phyloP scores from a whole-genome alignment of 2,329 filamentous ascomycete genomes.

The Rutstroemia sp. region DNA sequence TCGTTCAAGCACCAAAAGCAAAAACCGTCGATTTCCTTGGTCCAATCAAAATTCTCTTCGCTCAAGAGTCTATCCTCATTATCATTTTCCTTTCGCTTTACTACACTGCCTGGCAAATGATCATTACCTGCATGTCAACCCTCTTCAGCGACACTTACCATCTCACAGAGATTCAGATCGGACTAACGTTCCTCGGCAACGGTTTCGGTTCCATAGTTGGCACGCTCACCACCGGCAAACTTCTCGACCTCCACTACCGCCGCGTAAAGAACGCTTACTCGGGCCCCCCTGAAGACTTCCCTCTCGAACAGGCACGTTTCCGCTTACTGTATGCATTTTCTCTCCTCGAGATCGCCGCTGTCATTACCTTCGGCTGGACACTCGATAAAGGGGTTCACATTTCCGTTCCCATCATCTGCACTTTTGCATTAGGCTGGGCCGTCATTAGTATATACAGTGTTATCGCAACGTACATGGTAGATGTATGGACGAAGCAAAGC shows the following conservation, averaged over 20 bases:
- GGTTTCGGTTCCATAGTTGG: conserved; percentile 41
- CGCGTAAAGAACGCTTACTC: conserved; percentile 29
- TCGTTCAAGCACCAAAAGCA: conserved; percentile 9
- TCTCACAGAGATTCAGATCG: conserved; percentile 22
- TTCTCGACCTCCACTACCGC: conserved; percentile 62
- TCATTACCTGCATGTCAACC: conserved; percentile 22
- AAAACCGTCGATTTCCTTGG: conserved; percentile 18
- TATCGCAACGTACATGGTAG: conserved; percentile 30
- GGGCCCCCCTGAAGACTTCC: conserved; percentile 30
- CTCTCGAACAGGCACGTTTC: conserved; percentile 33
- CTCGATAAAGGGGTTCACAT: conserved; percentile 29
- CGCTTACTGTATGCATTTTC: conserved; percentile 30
- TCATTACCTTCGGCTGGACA: conserved; percentile 32
- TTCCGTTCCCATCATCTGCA: conserved; percentile 27
- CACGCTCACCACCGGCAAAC: conserved; percentile 40
- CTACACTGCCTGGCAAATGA: conserved; percentile 26
- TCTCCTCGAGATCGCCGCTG: conserved; percentile 30
- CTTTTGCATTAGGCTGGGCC: conserved; percentile 31
- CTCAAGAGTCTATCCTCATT: conserved; percentile 19
- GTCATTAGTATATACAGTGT: conserved; percentile 30
- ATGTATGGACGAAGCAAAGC: conserved; percentile 29
- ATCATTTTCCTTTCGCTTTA: conserved; percentile 24
- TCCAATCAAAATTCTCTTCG: conserved; percentile 21
- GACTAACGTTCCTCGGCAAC: conserved; percentile 32
- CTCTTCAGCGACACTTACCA: conserved; percentile 21